Base-by-base conservation (phyloP, 2,329 filamentous ascomycete genomes). In the Cyphellophora attinorum region DNA sequence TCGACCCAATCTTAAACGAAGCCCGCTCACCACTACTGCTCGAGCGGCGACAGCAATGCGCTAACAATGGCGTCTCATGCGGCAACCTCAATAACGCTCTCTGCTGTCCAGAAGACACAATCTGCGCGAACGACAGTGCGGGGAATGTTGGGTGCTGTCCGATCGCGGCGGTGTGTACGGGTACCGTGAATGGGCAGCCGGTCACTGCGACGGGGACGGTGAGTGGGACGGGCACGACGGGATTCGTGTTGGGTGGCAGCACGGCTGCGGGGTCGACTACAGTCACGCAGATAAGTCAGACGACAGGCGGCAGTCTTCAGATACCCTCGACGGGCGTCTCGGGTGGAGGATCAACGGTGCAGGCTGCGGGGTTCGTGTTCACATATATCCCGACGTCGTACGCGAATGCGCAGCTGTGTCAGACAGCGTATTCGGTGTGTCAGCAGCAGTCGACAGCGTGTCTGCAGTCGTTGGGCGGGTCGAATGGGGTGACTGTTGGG, bases 131-230 rank as follows among this genome's bases (percentile, higher is more conserved):
- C 33, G 75, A 79, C 53, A 55, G 56, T 27, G 68, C 64, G 23
- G 64, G 72, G 35, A 62, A 76, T 41, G 67, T 78, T 35, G 75
- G 74, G 15, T 79, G 75, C 60, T 79, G 75, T 55, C 73, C 73
- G 1, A 61, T 56, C 16, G 66, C 69, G 33, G 68, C 68, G 11
- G 65, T 59, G 17, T 79, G 75, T 49, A 77, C 74, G 0, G 75
- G 75, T 2, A 65, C 60, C 6, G 61, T 77, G 6, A 54, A 23
- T 4, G 16, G 19, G 12, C 19, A 16, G 8, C 14, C 8, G 8
- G 13, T 13, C 15, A 23, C 29, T 6, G 27, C 44, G 29, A 46
- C 34, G 16, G 47, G 47, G 14, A 39, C 42, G 14, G 16, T 28
- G 3, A 35, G 37, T 14, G 39, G 29, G 11, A 29, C 10, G 13